Conservation (phyloP, 2,329 filamentous ascomycete species). For the Colletotrichum neosansevieriae region DNA sequence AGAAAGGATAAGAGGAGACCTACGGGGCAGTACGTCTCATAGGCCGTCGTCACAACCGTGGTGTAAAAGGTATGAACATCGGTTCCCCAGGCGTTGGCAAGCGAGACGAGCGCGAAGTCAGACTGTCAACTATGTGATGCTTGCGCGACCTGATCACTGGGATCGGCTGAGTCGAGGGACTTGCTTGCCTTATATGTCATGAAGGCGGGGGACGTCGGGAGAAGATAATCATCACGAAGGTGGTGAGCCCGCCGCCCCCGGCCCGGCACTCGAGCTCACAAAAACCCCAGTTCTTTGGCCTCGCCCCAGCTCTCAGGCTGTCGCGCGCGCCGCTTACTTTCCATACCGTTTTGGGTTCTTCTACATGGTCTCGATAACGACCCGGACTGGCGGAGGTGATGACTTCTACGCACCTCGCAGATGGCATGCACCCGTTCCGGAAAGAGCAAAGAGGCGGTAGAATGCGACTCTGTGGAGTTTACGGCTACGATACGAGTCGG, state of each 20-base stretch:
- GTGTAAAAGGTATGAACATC: constrained; percentile 46
- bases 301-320: constrained; percentile 4
- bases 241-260: background rate
- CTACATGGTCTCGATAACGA: constrained; percentile 14
- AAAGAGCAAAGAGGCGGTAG: constrained; percentile 24
- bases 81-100: constrained; percentile 45
- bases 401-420: constrained; percentile 33
- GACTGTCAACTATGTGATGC: background rate
- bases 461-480: constrained; percentile 22
- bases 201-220: background rate
- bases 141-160: background rate
- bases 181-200: constrained; percentile 31
- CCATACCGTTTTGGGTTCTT: constrained; percentile 6
- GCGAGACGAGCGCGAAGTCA: constrained; percentile 44
- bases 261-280: constrained; percentile 25
- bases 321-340: constrained; percentile 14
- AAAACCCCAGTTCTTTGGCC: constrained; percentile 6
- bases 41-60: constrained; percentile 54
- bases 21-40: constrained; percentile 59
- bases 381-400: constrained; percentile 16
- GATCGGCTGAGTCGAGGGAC: constrained; percentile 9
- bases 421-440: constrained; percentile 19
- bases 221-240: constrained; percentile 22
- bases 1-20: constrained; percentile 37
- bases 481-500: constrained; percentile 35